Percentiles rank a stretch among this genome's conserved stretches.
Conservation (phyloP, 257 asterid species). For the Eustoma russellianum region DNA sequence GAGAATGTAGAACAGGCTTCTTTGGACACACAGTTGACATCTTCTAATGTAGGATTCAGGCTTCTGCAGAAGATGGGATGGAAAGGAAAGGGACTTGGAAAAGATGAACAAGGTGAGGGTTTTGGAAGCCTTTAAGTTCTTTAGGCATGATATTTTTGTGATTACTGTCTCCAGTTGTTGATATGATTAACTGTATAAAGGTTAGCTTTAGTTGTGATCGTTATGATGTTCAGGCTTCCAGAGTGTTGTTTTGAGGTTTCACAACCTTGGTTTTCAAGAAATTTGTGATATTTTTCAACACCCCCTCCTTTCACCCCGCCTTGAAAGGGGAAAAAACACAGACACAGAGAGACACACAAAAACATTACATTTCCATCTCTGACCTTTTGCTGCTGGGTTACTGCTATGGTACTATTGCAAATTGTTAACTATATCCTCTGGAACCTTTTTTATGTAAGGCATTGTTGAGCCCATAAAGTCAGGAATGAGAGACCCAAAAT, state of each 20-base stretch:
- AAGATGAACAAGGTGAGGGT: conserved; percentile 80
- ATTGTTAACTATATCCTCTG: conserved; percentile 1
- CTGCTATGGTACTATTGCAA: no score
- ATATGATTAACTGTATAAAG: no score
- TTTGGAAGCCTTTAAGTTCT: background rate
- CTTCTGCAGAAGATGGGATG: conserved; percentile 99
- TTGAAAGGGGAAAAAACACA: no score
- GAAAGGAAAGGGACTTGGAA: conserved; percentile 99
- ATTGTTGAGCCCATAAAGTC: conserved; percentile 93
- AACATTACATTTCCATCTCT: no score
- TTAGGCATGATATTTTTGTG: no score
- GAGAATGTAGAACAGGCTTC: conserved; percentile 96
- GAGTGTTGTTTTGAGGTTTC: no score
- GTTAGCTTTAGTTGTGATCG: no score
- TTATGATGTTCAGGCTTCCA: no score
- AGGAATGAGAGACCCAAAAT: conserved; percentile 80
- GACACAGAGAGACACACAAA: no score
- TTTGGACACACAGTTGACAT: conserved; percentile 59
- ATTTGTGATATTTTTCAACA: background rate
- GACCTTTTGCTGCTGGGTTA: no score
- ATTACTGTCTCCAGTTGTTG: no score
- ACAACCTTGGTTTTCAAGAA: background rate
- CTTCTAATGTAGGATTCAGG: conserved; percentile 81
- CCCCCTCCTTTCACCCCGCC: no score
- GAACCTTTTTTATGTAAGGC: conserved; percentile 32